Conservation (phyloP, 208 protist genomes). For the Crithidia mellificae region DNA sequence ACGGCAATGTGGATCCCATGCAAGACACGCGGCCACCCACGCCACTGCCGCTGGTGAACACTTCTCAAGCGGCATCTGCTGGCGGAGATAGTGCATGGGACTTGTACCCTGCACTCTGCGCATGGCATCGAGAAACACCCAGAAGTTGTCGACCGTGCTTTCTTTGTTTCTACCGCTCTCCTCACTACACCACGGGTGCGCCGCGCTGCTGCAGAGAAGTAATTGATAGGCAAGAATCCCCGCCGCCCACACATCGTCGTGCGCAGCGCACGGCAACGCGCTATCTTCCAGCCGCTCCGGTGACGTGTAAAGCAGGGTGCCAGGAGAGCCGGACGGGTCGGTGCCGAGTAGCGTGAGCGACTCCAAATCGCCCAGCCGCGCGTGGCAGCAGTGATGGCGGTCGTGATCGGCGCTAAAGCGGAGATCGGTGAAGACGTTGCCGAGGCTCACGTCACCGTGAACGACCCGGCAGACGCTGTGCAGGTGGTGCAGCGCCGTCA, state of each 20-base stretch:
- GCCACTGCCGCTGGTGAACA: constrained; percentile 17
- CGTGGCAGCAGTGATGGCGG: too few species aligned
- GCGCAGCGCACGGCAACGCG: not conserved
- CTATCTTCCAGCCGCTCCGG: constrained; percentile 36
- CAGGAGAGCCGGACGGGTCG: constrained; percentile 1
- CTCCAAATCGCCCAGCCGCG: constrained; percentile 36
- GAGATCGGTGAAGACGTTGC: constrained; percentile 45
- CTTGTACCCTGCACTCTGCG: not conserved
- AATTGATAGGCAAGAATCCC: constrained; percentile 53
- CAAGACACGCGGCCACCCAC: constrained; percentile 38
- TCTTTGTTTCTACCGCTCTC: not conserved
- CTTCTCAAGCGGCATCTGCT: constrained; percentile 7
- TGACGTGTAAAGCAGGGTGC: constrained; percentile 38
- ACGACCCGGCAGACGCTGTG: constrained; percentile 39
- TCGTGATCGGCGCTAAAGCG: not conserved
- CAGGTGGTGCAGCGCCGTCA: constrained; percentile 50
- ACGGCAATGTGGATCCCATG: constrained; percentile 35
- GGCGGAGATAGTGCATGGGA: constrained; percentile 1
- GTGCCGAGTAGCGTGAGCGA: constrained; percentile 14
- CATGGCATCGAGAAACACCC: constrained; percentile 17
- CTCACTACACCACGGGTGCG: constrained; percentile 28
- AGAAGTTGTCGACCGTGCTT: constrained; percentile 24
- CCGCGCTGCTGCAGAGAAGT: constrained; percentile 25
- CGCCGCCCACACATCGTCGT: constrained; percentile 59
- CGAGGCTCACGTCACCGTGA: constrained; percentile 63